A percentile compares a stretch with the other conserved stretches of the same genome.
Conservation (phyloP, 1,284 basidiomycete genomes). For the Blastosporella zonata region DNA sequence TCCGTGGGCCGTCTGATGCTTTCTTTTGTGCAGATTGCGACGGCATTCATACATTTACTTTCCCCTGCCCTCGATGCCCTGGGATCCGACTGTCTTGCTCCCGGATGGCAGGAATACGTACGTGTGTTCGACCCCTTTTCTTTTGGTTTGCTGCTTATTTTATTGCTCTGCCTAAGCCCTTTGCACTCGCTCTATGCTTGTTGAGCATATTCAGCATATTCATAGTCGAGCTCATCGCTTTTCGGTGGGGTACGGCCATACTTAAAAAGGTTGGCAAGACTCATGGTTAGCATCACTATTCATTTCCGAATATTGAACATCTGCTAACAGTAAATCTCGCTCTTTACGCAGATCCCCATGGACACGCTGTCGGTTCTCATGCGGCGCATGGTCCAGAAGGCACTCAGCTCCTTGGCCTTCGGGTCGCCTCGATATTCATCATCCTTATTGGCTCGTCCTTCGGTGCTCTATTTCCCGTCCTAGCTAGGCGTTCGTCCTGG, state of each 20-base stretch:
- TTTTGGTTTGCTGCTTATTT: background rate
- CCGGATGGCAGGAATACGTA: constrained; percentile 75
- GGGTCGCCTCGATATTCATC: constrained; percentile 88
- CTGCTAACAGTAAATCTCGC: constrained; percentile 5
- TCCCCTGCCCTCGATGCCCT: constrained; percentile 74
- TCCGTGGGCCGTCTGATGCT: background rate
- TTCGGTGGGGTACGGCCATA: constrained; percentile 72
- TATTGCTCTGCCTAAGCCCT: constrained; percentile 47
- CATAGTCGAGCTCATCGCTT: constrained; percentile 81
- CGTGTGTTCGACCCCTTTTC: constrained; percentile 25
- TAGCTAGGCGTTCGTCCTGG: constrained; percentile 60
- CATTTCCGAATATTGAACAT: background rate
- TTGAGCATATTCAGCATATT: constrained; percentile 82
- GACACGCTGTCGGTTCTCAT: constrained; percentile 65
- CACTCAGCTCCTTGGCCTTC: constrained; percentile 40
- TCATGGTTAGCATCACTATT: constrained; percentile 42
- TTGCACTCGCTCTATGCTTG: constrained; percentile 77
- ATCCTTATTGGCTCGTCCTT: constrained; percentile 68
- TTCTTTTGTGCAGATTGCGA: constrained; percentile 62
- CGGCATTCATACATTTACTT: constrained; percentile 87
- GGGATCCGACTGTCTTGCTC: constrained; percentile 63
- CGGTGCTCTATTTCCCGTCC: constrained; percentile 82
- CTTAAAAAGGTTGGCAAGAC: constrained; percentile 51
- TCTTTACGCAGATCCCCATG: constrained; percentile 52
- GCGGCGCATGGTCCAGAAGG: constrained; percentile 67